Conservation (phyloP, 2,329 filamentous ascomycete species). For the Apiospora phragmitis region DNA sequence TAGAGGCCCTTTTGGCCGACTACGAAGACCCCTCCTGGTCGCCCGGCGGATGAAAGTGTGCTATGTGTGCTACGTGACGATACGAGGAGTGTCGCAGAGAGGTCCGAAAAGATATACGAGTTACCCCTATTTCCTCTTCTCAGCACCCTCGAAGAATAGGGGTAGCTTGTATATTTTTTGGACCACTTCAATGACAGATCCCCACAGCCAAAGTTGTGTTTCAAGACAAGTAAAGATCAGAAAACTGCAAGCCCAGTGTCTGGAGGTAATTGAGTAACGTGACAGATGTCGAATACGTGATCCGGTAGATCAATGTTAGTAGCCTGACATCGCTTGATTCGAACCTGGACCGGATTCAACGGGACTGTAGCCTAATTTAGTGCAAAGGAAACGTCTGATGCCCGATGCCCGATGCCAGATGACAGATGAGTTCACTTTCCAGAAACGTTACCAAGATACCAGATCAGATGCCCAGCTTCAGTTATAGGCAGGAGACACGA, state of each 20-base stretch:
- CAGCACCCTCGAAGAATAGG: not conserved
- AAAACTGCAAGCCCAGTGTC: not conserved
- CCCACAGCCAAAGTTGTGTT: not conserved
- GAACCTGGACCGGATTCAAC: not conserved
- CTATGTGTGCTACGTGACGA: no score
- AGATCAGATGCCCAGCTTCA: not conserved
- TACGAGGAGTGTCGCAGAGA: not conserved
- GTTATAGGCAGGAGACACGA: not conserved
- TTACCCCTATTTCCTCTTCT: not conserved
- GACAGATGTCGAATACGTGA: not conserved
- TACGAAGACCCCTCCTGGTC: not conserved
- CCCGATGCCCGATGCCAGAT: not conserved
- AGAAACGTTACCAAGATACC: not conserved
- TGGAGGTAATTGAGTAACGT: not conserved
- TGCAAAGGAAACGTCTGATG: no score
- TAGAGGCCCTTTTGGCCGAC: no score
- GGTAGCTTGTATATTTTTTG: not conserved
- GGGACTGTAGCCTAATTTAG: not conserved
- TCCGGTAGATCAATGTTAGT: not conserved
- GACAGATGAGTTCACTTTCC: not conserved
- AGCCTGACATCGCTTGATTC: not conserved
- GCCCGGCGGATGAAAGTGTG: no score
- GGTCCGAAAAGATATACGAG: not conserved
- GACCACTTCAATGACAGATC: not conserved
- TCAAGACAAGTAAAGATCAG: no score